These are phyloP conservation scores for Aspergillus incahuasiensis DNA, from an alignment of 495 filamentous ascomycete genomes.

Conservation along the genomic window DNA sequence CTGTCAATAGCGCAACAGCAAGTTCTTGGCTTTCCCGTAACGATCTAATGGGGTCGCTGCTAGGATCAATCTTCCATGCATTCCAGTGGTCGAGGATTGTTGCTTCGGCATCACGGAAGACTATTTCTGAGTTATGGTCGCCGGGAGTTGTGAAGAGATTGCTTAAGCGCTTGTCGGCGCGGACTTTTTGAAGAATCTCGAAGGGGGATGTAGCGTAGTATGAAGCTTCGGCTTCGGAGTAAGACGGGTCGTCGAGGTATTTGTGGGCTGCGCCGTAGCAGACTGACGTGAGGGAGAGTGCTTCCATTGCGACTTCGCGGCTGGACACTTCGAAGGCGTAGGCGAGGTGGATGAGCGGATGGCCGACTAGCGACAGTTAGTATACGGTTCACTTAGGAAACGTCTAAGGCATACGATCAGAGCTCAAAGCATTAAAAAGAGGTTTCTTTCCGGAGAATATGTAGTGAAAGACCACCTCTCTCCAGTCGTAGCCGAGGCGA, in stretches of 20 bases:
- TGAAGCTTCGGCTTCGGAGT: constrained; percentile 50
- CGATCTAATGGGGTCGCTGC: constrained; percentile 52
- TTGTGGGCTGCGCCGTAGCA: constrained; percentile 73
- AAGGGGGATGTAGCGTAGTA: constrained; percentile 52
- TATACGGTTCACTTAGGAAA: neutral
- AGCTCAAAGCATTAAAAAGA: constrained; percentile 69
- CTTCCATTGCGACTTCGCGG: constrained; percentile 79
- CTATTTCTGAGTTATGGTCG: constrained; percentile 56
- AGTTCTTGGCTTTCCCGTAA: constrained; percentile 76
- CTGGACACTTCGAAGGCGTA: constrained; percentile 82
- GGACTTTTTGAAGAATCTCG: constrained; percentile 60
- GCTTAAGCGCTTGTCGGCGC: constrained; percentile 46
- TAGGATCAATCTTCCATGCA: constrained; percentile 59
- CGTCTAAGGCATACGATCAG: constrained; percentile 57
- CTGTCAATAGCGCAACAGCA: constrained; percentile 66
- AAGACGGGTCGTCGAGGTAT: constrained; percentile 68
- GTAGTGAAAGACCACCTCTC: constrained; percentile 66
- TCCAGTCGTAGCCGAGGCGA: constrained; percentile 77
- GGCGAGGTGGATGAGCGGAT: constrained; percentile 83
- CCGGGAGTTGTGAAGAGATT: constrained; percentile 55
- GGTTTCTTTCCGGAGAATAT: constrained; percentile 72
- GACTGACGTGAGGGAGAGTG: constrained; percentile 63
- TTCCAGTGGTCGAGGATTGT: constrained; percentile 82
- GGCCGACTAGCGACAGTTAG: constrained; percentile 53
- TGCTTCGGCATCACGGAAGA: constrained; percentile 67